Evolutionary conservation across 148 eudicot genomes (phyloP), one percentile per base, ranked within the genome.

Genomic region (Nyssa sinensis): DNA sequence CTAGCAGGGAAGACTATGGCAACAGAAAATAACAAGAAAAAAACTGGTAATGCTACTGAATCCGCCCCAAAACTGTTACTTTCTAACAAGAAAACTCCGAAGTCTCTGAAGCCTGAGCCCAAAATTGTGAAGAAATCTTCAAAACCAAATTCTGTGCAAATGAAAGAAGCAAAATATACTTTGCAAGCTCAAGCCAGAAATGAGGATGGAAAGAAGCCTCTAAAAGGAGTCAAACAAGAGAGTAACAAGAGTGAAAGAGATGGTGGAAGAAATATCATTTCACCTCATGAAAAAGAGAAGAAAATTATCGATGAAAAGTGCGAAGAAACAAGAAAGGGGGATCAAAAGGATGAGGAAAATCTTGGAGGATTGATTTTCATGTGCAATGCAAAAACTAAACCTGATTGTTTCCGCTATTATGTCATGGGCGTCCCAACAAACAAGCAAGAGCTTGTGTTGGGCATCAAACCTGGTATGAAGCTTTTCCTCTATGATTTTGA

Each of bases 401-500:
- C 91, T 30, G 98, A 93, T 78, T 93, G 98, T 80, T 88, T 86
- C 53, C 77, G 68, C 2, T 90, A 88, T 80, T 82, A 77, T 27
- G 62, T 93, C 66, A 86, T 93, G 93, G 98, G 90, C 62, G 75
- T 92, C 39, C 77, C 92, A 51, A 57, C 74, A 16, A 75, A 69
- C 44, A 81, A 82, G 77, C 77, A 81, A 74, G 96, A 90, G 64
- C 71, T 75, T 82, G 93, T 93, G 62, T 76, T 85, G 82, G 80
- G 80, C 72, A 80, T 90, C 64, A 86, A 80, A 67, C 91, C 91
- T 73, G 95, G 96, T 64, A 74, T 86, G 41, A 87, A 82, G 81
- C 89, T 93, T 66, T 93, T 90, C 70, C 92, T 93, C 14, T 93
- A 84, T 82, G 98, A 93, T 77, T 89, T 84, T 80, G 92, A 89